phyloP scores from a whole-genome alignment of 306 rosid genomes.

The Astragalus glycyphyllos region DNA sequence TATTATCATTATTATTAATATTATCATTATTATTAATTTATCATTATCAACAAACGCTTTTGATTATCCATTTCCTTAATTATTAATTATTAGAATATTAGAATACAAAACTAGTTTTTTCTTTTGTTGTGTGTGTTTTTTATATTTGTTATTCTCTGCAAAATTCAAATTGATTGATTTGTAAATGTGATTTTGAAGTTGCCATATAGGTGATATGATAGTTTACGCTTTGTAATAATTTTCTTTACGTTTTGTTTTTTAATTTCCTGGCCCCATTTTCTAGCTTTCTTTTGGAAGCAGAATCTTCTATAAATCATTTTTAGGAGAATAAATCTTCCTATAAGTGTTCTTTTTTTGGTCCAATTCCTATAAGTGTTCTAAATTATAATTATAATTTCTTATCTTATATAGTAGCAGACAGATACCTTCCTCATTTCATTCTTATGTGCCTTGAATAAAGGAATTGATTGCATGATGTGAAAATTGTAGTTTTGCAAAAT shows the following conservation, averaged over 20 bases:
- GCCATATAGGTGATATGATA: neutral
- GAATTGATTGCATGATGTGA: neutral
- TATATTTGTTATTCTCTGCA: neutral
- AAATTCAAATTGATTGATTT: constrained; percentile 4
- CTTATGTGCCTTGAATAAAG: neutral
- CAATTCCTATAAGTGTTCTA: neutral
- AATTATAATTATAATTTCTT: neutral
- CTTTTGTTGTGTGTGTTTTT: neutral
- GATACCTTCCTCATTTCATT: neutral
- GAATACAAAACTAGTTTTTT: neutral
- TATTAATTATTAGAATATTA: neutral
- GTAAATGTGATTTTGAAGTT: constrained; percentile 17
- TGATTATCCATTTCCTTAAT: neutral
- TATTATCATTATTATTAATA: neutral
- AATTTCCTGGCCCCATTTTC: neutral
- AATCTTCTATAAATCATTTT: constrained; percentile 15
- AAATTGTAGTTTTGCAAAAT: too few species aligned
- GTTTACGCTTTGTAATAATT: constrained; percentile 10
- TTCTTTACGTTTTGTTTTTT: neutral
- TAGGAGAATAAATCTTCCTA: neutral
- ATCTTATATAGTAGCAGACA: neutral
- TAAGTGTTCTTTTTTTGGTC: neutral
- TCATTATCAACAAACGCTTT: neutral
- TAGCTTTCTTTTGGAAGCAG: constrained; percentile 27
- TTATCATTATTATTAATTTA: neutral